These are phyloP conservation scores for Aureobasidium sp. DNA, from an alignment of 2,329 filamentous ascomycete species.

Conservation along the genomic window DNA sequence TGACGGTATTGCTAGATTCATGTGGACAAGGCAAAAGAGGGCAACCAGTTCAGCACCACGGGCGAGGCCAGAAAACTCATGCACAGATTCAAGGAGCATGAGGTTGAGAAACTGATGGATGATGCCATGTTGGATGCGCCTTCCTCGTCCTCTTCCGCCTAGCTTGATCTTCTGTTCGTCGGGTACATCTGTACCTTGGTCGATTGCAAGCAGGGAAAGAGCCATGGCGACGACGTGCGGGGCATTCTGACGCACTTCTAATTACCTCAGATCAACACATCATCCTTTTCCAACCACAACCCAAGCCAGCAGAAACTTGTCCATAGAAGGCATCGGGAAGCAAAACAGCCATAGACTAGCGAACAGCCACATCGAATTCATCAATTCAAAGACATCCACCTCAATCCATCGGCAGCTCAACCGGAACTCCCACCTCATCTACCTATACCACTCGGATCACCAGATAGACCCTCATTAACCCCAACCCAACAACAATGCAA, in stretches of 20 bases:
- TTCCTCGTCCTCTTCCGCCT: neutral
- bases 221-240: neutral
- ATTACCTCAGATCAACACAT: neutral
- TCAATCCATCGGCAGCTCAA: neutral
- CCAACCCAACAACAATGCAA: slow-evolving; percentile 35
- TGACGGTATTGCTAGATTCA: slow-evolving; percentile 39
- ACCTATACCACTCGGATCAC: neutral
- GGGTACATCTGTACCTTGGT: neutral
- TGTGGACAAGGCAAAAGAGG: slow-evolving; percentile 48
- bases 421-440: neutral
- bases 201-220: neutral
- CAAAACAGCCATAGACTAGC: neutral
- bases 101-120: slow-evolving; percentile 63
- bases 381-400: neutral
- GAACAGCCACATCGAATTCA: neutral
- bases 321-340: neutral
- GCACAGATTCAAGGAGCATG: slow-evolving; percentile 62
- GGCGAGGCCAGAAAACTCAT: slow-evolving; percentile 61
- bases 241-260: neutral
- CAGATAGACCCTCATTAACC: neutral
- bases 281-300: neutral
- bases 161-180: neutral
- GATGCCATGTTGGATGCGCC: slow-evolving; percentile 30
- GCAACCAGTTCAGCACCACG: slow-evolving; percentile 44
- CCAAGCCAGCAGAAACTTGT: neutral